Base-by-base conservation (phyloP, 257 asterid genomes). In the Jaltomata sinuosa region DNA sequence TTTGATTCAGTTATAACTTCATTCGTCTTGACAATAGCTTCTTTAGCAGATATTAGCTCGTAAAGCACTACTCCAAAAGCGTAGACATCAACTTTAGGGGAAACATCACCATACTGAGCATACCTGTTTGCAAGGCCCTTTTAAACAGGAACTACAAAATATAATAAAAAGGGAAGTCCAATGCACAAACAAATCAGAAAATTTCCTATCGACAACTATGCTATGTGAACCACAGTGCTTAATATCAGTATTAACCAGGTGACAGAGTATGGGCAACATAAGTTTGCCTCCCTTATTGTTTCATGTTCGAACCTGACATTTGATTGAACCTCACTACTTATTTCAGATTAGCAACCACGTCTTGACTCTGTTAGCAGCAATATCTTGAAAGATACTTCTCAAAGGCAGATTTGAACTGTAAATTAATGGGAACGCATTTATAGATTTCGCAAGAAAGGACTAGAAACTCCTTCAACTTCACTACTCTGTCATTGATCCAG, bases 61-160 rank as follows among this genome's bases (percentile, higher is more conserved):
- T 90, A 92, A 54, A 95, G 95, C 42, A 94, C 98, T 31, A 95
- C 98, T 15, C 98, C 98, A 32, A 94, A 93, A 57, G 98, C 98
- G 38, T 92, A 95, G 29, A 95, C 98, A 31, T 95, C 98, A 15
- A 91, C 85, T 87, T 94, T 95, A 0, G 98, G 93, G 49, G 98
- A 92, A 76, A 95, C 91, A 18, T 95, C 95, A 27, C 98, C 98
- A 76, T 91, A 93, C 38, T 93, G 97, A 2, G 95, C 96, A 67
- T 95, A 95, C 87, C 98, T 95, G 89, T 57, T 84, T 19, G 11
- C 83, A 81, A 61, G 14, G 62, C n/a, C 27, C 18, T 27, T 77
- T 49, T 27, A 49, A 49, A 16, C 40, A 76, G 0, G 61, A 76
- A 47, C 16, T 47, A 49, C 29, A 27, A 2, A 19, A 49, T 27